These are phyloP conservation scores for Scytalidium lignicola DNA, from an alignment of 2,329 filamentous ascomycete genomes.

Conservation along the genomic window DNA sequence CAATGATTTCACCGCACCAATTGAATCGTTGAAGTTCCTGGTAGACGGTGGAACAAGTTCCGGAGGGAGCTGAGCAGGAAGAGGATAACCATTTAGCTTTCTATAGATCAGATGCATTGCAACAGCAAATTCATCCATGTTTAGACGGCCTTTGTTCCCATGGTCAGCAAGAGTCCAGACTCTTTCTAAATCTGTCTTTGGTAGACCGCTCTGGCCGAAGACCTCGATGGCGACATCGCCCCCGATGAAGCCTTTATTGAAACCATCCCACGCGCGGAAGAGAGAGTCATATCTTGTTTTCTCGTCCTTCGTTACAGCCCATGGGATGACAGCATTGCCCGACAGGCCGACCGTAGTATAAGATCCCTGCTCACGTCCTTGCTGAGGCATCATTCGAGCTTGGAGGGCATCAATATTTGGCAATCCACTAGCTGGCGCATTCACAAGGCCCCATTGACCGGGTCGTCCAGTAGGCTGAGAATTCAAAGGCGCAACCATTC, in stretches of 20 bases:
- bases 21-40: conserved; percentile 85
- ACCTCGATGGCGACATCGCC: conserved; percentile 95
- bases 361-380: conserved; percentile 75
- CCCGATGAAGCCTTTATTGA: conserved; percentile 86
- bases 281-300: conserved; percentile 95
- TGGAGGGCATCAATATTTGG: conserved; percentile 93
- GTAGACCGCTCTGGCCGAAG: conserved; percentile 90
- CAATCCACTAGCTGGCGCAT: conserved; percentile 80
- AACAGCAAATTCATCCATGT: conserved; percentile 95
- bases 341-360: conserved; percentile 84
- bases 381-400: conserved; percentile 94
- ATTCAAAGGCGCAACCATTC: conserved; percentile 58
- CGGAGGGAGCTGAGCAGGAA: conserved; percentile 80
- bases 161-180: conserved; percentile 95
- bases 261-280: conserved; percentile 94
- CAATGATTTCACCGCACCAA: conserved; percentile 87
- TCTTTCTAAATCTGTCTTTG: conserved; percentile 82
- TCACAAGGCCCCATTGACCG: conserved; percentile 98
- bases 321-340: conserved; percentile 93
- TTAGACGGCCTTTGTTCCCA: conserved; percentile 87
- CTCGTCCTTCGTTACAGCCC: conserved; percentile 98
- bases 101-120: conserved; percentile 99
- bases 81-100: conserved; percentile 90
- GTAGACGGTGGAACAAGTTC: conserved; percentile 94
- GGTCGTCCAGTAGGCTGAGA: conserved; percentile 91